Evolutionary conservation across 352 stramenopile species (phyloP).

Genomic region (Pythium vanterpoolii): DNA sequence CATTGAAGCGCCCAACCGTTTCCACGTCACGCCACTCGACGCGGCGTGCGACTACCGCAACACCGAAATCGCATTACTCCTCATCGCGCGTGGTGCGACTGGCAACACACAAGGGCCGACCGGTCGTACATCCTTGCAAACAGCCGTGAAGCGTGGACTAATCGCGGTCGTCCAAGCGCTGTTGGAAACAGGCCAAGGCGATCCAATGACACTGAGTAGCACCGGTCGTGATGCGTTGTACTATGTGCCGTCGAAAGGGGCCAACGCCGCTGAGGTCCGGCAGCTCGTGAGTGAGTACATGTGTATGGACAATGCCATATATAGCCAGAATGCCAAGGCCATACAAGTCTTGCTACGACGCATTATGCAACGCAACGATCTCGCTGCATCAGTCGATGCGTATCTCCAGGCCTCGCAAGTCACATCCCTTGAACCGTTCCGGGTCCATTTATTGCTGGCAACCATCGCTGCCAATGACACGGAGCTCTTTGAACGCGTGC

Average conservation of each 20-base stretch:
- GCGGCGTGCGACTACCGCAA: conserved; percentile 19
- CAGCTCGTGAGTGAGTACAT: not conserved
- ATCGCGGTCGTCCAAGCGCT: conserved; percentile 32
- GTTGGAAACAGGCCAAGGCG: conserved; percentile 27
- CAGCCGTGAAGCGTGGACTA: conserved; percentile 28
- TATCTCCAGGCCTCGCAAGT: not conserved
- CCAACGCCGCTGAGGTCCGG: not conserved
- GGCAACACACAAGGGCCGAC: conserved; percentile 23
- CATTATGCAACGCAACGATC: not conserved
- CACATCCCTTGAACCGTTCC: not conserved
- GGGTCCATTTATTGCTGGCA: not conserved
- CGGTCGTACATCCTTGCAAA: conserved; percentile 41
- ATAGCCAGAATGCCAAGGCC: not conserved
- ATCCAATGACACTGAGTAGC: not conserved
- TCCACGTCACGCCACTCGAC: conserved; percentile 15
- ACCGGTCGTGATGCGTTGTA: not conserved
- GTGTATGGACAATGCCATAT: not conserved
- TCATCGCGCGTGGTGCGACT: conserved; percentile 24
- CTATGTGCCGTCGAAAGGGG: not conserved
- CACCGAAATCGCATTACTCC: conserved; percentile 23
- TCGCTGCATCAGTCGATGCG: not conserved
- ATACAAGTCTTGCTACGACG: conserved; percentile 1
- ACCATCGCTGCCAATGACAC: not conserved
- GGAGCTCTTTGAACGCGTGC: not conserved
- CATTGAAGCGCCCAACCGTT: conserved; percentile 16